Conservation (phyloP, 2,329 filamentous ascomycete genomes). For the Fusarium heterosporum region DNA sequence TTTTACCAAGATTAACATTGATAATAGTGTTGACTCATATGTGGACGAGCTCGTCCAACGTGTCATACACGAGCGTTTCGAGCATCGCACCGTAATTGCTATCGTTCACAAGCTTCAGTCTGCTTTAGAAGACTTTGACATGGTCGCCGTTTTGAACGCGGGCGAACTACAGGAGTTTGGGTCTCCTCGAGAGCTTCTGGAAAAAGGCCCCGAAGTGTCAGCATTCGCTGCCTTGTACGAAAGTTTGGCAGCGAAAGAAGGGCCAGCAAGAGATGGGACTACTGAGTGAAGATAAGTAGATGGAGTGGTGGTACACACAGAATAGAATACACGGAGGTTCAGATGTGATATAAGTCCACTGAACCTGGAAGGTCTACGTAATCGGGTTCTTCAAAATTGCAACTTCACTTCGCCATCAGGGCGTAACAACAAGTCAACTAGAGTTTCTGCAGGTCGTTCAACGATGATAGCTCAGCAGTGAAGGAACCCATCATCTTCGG, state of each 20-base stretch:
- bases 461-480: too few relatives aligned
- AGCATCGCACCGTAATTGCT: constrained; percentile 42
- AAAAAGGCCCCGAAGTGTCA: constrained; percentile 12
- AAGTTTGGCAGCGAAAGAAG: neutral
- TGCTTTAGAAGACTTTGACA: constrained; percentile 38
- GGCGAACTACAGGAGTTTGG: constrained; percentile 42
- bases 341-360: too few relatives aligned
- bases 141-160: constrained; percentile 36
- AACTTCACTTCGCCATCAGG: too few relatives aligned
- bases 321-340: too few relatives aligned
- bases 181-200: constrained; percentile 29
- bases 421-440: too few relatives aligned
- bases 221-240: constrained; percentile 31
- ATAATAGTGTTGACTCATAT: constrained; percentile 28
- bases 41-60: constrained; percentile 36
- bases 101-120: constrained; percentile 46
- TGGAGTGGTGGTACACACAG: too few relatives aligned
- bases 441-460: too few relatives aligned
- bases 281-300: too few relatives aligned
- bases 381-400: too few relatives aligned
- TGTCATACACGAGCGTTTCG: constrained; percentile 36
- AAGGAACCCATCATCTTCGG: too few relatives aligned
- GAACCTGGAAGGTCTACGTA: too few relatives aligned
- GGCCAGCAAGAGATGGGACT: neutral
- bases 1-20: neutral